Evolutionary conservation across 1,139 yeast genomes (phyloP), one percentile per base, ranked within the genome.

Genomic region (Chernovozyma sophiae-reginae): DNA sequence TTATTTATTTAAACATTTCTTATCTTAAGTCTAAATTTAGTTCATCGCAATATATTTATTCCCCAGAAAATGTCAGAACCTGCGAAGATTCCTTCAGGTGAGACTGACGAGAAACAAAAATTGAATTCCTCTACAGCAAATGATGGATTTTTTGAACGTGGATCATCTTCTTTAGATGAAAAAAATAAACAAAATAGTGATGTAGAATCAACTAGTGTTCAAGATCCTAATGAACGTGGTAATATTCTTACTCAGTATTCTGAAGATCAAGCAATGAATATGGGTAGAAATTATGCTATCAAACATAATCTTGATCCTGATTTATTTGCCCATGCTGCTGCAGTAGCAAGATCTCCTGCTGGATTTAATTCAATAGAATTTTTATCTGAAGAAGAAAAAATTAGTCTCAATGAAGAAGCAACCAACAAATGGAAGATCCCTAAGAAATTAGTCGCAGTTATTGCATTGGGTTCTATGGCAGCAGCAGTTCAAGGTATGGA

Each of bases 401-500:
- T 60, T 13, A 73, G 68, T 1, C 64, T 86, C 30, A 62, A 74
- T 43, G 79, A 72, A 47, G 72, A 67, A 41, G 71, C 77, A 31
- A 82, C 83, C 42, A 78, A 81, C 33, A 74, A 68, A 60, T 82
- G 87, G 86, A 66, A 68, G 39, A 68, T 81, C 34, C 92, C 95
- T 0, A 46, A 48, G 25, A 75, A 76, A 41, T 66, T 86, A 50
- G 60, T 80, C 46, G 76, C 71, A 45, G 79, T 86, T 37, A 76
- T 84, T 39, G 72, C 85, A 14, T 75, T 86, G 55, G 83, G 90
- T 30, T 83, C 95, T 5, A 76, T 86, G 79, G 87, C 94, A 37
- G 96, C 96, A 16, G 86, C 90, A 7, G 90, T 87, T 26, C 95
- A 86, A 58, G 96, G 96, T 52, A 86, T 86, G 87, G 96, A 86